These are phyloP conservation scores for Rhizoctonia solani DNA, from an alignment of 1,284 basidiomycete species.

Conservation along the genomic window DNA sequence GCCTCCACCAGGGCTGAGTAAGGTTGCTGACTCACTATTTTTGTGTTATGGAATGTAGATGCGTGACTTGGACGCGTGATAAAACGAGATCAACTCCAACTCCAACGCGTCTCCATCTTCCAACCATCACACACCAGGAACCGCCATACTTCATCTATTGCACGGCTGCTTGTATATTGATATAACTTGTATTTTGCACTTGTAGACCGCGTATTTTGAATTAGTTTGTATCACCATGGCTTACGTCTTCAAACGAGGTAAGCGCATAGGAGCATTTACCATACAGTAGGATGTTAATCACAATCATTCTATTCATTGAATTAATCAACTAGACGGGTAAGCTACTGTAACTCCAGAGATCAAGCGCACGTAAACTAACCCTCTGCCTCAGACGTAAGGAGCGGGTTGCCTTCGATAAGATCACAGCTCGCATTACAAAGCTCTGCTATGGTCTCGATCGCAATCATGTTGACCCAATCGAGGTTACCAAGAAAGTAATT, in stretches of 20 bases:
- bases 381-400: conserved; percentile 68
- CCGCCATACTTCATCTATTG: not conserved
- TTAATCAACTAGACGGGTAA: conserved; percentile 35
- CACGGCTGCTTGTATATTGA: conserved; percentile 2
- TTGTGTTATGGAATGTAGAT: not conserved
- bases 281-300: conserved; percentile 10
- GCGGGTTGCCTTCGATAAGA: conserved; percentile 89
- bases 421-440: conserved; percentile 90
- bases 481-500: conserved; percentile 84
- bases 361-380: not conserved
- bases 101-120: conserved; percentile 22
- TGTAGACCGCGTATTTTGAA: conserved; percentile 4
- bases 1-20: not conserved
- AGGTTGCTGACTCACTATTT: not conserved
- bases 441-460: conserved; percentile 96
- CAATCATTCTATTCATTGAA: conserved; percentile 34
- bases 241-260: conserved; percentile 76
- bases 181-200: conserved; percentile 19
- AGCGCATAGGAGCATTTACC: conserved; percentile 41
- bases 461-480: conserved; percentile 92
- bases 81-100: conserved; percentile 10
- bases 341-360: not conserved
- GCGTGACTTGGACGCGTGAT: not conserved
- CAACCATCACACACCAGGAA: conserved; percentile 30
- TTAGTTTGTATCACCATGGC: conserved; percentile 51